Conservation (phyloP, 768 basidiomycete species). For the Rhodotorula graminis region DNA sequence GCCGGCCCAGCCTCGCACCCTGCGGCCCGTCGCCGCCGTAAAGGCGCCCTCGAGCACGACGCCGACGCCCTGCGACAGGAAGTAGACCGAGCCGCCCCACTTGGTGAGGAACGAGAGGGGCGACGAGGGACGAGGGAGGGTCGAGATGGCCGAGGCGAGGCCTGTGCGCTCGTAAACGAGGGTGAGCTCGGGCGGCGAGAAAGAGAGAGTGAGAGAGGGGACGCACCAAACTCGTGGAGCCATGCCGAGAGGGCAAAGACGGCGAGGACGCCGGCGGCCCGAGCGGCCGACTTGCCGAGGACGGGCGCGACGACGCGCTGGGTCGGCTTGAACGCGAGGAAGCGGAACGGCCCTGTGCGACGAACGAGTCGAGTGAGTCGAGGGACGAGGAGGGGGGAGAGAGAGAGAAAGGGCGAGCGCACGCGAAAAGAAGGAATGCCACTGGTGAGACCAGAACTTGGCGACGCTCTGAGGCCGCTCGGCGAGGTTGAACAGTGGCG, state of each 20-base stretch:
- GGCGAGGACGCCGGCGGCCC: conserved; percentile 5
- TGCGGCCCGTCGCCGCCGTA: neutral
- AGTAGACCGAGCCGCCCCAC: conserved; percentile 30
- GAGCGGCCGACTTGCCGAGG: neutral
- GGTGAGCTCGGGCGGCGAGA: neutral
- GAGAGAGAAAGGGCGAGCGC: neutral
- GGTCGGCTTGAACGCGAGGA: conserved; percentile 25
- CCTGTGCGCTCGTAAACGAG: neutral
- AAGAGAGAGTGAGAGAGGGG: neutral
- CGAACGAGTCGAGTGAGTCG: neutral
- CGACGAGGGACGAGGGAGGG: neutral
- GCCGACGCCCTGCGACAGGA: conserved; percentile 27
- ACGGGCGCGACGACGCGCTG: neutral
- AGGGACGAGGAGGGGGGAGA: neutral
- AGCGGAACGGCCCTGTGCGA: conserved; percentile 22
- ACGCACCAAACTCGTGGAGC: conserved; percentile 32
- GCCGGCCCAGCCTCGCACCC: conserved; percentile 4
- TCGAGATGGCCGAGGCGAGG: conserved; percentile 21
- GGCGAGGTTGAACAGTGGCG: conserved; percentile 20
- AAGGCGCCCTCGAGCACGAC: conserved; percentile 30
- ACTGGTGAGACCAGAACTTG: conserved; percentile 23
- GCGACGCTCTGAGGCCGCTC: conserved; percentile 7
- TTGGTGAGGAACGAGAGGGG: conserved; percentile 15
- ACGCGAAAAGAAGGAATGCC: conserved; percentile 26
- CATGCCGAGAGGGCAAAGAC: conserved; percentile 21